Evolutionary conservation across 805 yeast genomes (phyloP), one percentile per base, ranked within the genome.

Genomic region (Candida sakaeoensis): DNA sequence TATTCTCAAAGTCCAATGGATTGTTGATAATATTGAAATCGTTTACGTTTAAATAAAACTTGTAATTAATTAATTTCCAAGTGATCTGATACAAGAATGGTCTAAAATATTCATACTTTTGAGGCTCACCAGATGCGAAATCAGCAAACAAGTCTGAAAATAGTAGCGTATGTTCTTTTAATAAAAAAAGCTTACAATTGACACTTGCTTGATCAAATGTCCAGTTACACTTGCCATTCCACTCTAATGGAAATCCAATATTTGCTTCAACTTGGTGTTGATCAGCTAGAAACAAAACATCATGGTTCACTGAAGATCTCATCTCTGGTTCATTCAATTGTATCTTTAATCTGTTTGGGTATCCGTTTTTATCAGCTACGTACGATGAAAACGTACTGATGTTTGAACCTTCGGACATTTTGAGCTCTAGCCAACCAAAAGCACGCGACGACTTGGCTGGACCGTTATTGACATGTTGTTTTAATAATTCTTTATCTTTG

Each of bases 361-460:
- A 82, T 0, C 96, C 74, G 2, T 60, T 60, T 4, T 47, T 45
- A 4, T 47, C 45, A 1, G 93, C 77, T 6, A 78, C 61, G 45
- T 77, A 69, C 0, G 84, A 77, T 1, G 74, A 61, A 13, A 61
- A 65, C 9, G 67, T 57, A 2, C 68, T 53, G 1, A 82, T 51
- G 0, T 68, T 67, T 0, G 95, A 75, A 0, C 73, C 79, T 13
- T 67, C 63, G 2, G 69, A 70, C 30, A 81, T 61, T 44, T 80
- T 82, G 14, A 88, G 40, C 52, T 91, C 97, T 3, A 93, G 45
- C 99, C 99, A 93, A 0, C 96, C 98, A 65, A 84, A 93, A 1
- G 95, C 84, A 35, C 93, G 67, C 2, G 68, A 54, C 3, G 45
- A 34, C 29, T 36, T 36, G 6, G 45, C 18, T 8, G 32, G 41